These are phyloP conservation scores for Syzygium syzygioides DNA, from an alignment of 441 rosid genomes.

Conservation along the genomic window DNA sequence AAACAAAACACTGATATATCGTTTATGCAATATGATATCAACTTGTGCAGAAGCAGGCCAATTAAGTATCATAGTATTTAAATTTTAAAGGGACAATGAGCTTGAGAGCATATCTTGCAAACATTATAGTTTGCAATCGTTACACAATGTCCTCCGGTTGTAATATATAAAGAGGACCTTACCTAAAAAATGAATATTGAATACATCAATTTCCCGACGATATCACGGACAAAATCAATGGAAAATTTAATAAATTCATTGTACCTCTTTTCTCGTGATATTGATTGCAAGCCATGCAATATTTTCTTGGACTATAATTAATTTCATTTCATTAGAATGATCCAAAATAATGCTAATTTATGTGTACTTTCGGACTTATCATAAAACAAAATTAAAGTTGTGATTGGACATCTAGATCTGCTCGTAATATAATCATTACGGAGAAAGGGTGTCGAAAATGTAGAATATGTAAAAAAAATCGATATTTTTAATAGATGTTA, in stretches of 20 bases:
- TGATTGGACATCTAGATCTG: background rate
- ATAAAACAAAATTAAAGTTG: background rate
- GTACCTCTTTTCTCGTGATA: background rate
- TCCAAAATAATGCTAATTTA: background rate
- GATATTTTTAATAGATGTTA: background rate
- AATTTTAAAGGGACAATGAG: background rate
- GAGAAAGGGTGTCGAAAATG: background rate
- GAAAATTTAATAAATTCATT: background rate
- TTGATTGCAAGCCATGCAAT: background rate
- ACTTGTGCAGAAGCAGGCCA: background rate
- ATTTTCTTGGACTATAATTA: background rate
- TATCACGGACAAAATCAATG: background rate
- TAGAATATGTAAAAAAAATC: background rate
- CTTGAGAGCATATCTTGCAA: background rate
- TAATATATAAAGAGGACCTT: background rate
- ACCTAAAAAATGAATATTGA: background rate
- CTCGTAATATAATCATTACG: background rate
- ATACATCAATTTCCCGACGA: background rate
- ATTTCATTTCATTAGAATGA: background rate
- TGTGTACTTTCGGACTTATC: background rate
- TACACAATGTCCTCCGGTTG: background rate
- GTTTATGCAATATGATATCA: background rate
- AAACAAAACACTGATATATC: background rate
- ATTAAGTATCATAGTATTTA: background rate
- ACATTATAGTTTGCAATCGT: background rate